Base-by-base conservation (phyloP, 805 yeast species). In the Kluyveromyces dobzhanskii region DNA sequence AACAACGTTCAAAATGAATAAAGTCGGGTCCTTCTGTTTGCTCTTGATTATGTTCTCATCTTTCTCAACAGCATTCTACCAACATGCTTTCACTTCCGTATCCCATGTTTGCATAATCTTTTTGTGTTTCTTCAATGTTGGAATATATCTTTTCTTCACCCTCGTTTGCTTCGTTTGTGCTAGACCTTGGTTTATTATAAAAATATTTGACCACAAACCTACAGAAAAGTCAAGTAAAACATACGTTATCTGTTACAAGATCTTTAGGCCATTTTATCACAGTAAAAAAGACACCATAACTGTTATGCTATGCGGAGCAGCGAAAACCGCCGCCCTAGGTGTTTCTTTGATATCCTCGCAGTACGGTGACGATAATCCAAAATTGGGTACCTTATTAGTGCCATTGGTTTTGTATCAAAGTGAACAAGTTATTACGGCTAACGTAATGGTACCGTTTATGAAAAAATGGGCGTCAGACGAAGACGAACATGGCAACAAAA, bases 261-360 rank as follows among this genome's bases (percentile, higher is more conserved):
- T 61, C 9, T 62, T 63, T 39, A 59, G 68, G 39, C 90, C 90
- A 1, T 85, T 83, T 50, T 82, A 80, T 59, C 82, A 82, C 59
- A 68, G 70, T 50, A 73, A 79, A 48, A 59, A 66, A 37, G 95
- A 87, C 52, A 75, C 95, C 0, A 84, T 85, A 26, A 70, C 88
- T 10, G 72, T 87, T 37, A 73, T 86, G 81, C 70, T 85, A 43
- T 85, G 95, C 60, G 95, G 94, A 9, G 90, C 94, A 4, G 95
- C 96, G 2, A 87, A 86, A 59, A 86, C 95, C 1, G 95, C 94
- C 0, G 95, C 95, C 0, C 66, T 86, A 37, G 96, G 95, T 27
- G 94, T 86, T 3, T 82, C 94, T 1, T 66, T 86, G 37, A 69
- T 82, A n/a, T 69, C 87, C 1, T 75, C 90, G 0, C 90, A 83